Base-by-base conservation (phyloP, 495 filamentous ascomycete species). In the Pyronema domesticum region DNA sequence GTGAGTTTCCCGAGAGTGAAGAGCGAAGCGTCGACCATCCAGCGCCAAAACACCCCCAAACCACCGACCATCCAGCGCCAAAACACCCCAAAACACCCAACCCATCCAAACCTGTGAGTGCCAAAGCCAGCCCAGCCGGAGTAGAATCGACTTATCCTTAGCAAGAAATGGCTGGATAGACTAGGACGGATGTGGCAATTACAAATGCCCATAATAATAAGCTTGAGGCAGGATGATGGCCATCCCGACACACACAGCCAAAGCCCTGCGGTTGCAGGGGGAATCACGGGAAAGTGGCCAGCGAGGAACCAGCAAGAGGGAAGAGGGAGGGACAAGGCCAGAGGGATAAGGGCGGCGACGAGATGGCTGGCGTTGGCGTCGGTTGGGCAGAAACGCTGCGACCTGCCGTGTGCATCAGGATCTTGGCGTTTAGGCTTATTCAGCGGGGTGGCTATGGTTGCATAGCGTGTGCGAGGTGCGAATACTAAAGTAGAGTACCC, bases 71-170 rank as follows among this genome's bases (percentile, higher is more conserved):
- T 5, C 23, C 23, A 30, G 23, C 23, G n/a, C 23, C 23, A 30
- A 30, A 1, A 1, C 23, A 30, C 2, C 23, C 23, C 23, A 30
- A n/a, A n/a, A n/a, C n/a, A 30, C 23, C 23, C 23, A 30, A 2
- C 23, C 23, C 23, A 30, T 30, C 23, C 23, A 30, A 30, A 30
- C 5, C 23, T 30, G 45, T 15, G 18, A 10, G n/a, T 10, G 17
- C 45, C 45, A 47, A 47, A 47, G 17, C 45, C 45, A 47, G 23
- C 45, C 45, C 45, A 47, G 45, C 14, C 19, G 45, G 45, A 47
- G 45, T 15, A 47, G 13, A 47, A 47, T 17, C 15, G 3, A 42
- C 39, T 42, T 42, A 42, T 17, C 39, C 45, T 51, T 51, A 51
- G 48, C 48, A 51, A 37, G n/a, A 37, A 51, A 34, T 51, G 48